A percentile compares a stretch with the other conserved stretches of the same genome.
phyloP scores from a whole-genome alignment of 2,329 filamentous ascomycete genomes.

The Lasiodiplodia hormozganensis region DNA sequence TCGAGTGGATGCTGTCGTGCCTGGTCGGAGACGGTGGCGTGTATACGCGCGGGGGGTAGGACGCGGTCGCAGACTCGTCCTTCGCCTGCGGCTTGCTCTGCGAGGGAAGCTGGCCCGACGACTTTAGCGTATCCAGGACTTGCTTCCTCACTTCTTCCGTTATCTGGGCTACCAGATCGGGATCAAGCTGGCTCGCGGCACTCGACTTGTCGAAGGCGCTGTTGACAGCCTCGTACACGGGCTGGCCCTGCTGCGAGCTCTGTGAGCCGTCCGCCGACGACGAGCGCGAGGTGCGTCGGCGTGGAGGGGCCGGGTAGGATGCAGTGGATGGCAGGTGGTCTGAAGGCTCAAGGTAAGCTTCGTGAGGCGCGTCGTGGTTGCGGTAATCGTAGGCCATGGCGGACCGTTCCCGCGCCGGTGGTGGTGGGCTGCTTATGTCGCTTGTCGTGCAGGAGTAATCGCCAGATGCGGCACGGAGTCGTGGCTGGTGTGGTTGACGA shows the following conservation, averaged over 20 bases:
- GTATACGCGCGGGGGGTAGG: slow-evolving; percentile 57
- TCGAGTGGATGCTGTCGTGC: slow-evolving; percentile 37
- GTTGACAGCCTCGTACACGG: slow-evolving; percentile 64
- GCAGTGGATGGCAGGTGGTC: slow-evolving; percentile 32
- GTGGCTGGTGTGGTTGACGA: slow-evolving; percentile 21
- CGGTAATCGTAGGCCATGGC: slow-evolving; percentile 54
- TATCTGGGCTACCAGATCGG: slow-evolving; percentile 67
- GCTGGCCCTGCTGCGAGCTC: slow-evolving; percentile 45
- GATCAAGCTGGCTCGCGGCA: slow-evolving; percentile 60
- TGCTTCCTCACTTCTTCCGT: slow-evolving; percentile 63
- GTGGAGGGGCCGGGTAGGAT: slow-evolving; percentile 35
- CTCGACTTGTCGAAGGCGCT: slow-evolving; percentile 62
- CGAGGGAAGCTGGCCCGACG: slow-evolving; percentile 45
- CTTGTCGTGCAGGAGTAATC: slow-evolving; percentile 21
- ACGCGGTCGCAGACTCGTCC: slow-evolving; percentile 52
- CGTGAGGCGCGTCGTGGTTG: slow-evolving; percentile 38
- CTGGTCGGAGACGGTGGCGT: slow-evolving; percentile 62
- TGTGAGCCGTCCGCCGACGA: slow-evolving; percentile 44
- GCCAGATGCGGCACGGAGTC: slow-evolving; percentile 10
- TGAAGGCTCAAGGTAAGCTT: slow-evolving; percentile 35
- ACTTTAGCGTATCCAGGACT: slow-evolving; percentile 56
- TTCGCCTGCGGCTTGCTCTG: slow-evolving; percentile 41
- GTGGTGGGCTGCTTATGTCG: slow-evolving; percentile 24
- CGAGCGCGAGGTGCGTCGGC: slow-evolving; percentile 37
- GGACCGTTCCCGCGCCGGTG: slow-evolving; percentile 13